phyloP scores from a whole-genome alignment of 768 basidiomycete genomes.

The Russula brevipes region DNA sequence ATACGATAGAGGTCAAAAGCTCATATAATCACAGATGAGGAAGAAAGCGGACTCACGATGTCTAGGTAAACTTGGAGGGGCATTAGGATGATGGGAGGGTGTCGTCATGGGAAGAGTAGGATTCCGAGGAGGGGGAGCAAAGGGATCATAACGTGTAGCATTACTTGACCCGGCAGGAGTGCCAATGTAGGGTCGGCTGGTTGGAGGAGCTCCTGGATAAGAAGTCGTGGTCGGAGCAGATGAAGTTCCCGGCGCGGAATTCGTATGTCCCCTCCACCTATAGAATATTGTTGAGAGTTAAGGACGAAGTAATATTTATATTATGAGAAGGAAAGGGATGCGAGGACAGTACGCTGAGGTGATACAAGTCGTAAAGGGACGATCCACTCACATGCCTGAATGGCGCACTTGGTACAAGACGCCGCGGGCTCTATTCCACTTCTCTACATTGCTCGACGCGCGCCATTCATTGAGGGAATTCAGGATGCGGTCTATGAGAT shows the following conservation, averaged over 20 bases:
- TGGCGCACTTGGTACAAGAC: slow-evolving; percentile 63
- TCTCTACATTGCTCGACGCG: slow-evolving; percentile 49
- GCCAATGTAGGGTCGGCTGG: slow-evolving; percentile 11
- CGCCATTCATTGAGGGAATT: slow-evolving; percentile 57
- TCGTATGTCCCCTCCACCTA: slow-evolving; percentile 17
- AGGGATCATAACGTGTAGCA: slow-evolving; percentile 47
- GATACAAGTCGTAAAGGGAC: slow-evolving; percentile 7
- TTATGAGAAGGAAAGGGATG: not conserved
- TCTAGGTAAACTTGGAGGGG: slow-evolving; percentile 2
- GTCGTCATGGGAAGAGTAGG: slow-evolving; percentile 12
- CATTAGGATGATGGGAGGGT: not conserved
- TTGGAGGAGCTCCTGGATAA: slow-evolving; percentile 7
- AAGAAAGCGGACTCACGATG: not conserved
- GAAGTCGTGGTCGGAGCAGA: not conserved
- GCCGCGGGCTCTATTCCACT: slow-evolving; percentile 63
- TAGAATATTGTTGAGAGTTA: not conserved
- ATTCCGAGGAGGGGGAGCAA: slow-evolving; percentile 15
- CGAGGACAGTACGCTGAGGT: not conserved
- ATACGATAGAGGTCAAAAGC: slow-evolving; percentile 23
- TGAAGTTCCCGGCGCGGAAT: slow-evolving; percentile 8
- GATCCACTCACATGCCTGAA: slow-evolving; percentile 56
- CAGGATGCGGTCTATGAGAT: slow-evolving; percentile 74
- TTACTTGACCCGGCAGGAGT: slow-evolving; percentile 34
- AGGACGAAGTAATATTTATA: not conserved
- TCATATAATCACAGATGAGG: not conserved